phyloP scores from a whole-genome alignment of 148 eudicot species.

The Cornus suecica region DNA sequence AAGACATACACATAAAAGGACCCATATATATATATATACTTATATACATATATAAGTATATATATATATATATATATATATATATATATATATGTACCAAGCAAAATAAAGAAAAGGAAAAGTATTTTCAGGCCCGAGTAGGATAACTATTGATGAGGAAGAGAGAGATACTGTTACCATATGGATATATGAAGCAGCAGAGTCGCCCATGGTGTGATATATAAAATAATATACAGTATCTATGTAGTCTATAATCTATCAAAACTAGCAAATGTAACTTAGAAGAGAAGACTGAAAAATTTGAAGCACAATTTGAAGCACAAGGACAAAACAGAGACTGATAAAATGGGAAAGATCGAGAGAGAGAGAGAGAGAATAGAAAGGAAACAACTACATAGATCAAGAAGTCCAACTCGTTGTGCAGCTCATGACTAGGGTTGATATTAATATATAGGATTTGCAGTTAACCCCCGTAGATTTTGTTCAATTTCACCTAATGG shows the following conservation, averaged over 20 bases:
- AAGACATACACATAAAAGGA: too few species aligned
- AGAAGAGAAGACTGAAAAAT: neutral
- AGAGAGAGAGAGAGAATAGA: neutral
- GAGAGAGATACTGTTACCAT: slow-evolving; percentile 26
- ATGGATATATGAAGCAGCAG: slow-evolving; percentile 34
- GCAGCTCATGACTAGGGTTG: neutral
- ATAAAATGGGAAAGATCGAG: neutral
- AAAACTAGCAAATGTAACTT: too few species aligned
- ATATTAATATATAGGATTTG: neutral
- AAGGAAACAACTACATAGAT: neutral
- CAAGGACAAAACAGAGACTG: neutral
- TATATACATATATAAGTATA: too few species aligned
- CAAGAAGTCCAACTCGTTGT: neutral
- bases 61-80: neutral
- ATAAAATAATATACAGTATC: neutral
- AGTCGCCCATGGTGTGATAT: slow-evolving; percentile 23
- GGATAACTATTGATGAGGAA: too few species aligned
- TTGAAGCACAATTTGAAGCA: too few species aligned
- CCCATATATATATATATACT: neutral
- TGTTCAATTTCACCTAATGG: too few species aligned
- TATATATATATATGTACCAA: neutral
- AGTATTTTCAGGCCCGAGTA: too few species aligned
- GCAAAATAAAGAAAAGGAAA: neutral
- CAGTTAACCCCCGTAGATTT: too few species aligned
- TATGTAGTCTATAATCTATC: neutral